phyloP scores from a whole-genome alignment of 345 rosid genomes.

The Pseudoturritis turrita region DNA sequence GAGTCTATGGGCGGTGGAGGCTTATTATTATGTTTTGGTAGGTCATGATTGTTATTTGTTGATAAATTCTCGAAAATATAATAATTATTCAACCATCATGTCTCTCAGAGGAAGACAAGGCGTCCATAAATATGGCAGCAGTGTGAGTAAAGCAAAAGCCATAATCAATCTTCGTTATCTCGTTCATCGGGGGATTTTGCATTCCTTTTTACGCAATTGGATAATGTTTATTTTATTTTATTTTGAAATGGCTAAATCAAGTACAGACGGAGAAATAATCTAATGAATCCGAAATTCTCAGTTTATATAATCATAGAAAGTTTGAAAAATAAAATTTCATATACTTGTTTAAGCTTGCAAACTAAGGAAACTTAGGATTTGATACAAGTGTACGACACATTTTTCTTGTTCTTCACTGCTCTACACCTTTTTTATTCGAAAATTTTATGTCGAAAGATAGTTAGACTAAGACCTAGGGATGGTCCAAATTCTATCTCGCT shows the following conservation, averaged over 20 bases:
- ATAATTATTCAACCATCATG: conserved; percentile 15
- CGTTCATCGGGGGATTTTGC: neutral
- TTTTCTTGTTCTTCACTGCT: no score
- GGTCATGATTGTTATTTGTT: conserved; percentile 19
- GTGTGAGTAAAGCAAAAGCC: conserved; percentile 36
- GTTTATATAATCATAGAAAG: neutral
- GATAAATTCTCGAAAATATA: neutral
- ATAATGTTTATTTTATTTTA: neutral
- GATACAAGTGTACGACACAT: neutral
- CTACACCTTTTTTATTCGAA: no score
- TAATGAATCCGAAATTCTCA: neutral
- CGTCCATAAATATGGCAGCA: conserved; percentile 22
- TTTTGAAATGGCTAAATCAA: neutral
- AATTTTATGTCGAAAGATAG: neutral
- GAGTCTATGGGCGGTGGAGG: conserved; percentile 18
- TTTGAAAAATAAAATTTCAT: neutral
- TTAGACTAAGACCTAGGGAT: no score
- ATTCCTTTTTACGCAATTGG: conserved; percentile 20
- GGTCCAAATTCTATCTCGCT: no score
- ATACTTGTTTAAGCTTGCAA: neutral
- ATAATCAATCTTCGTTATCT: conserved; percentile 24
- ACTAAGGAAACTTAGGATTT: neutral
- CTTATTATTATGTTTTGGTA: conserved; percentile 28
- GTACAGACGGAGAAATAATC: neutral
- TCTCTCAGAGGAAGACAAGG: conserved; percentile 24